These are phyloP conservation scores for Malus asiatica DNA, from an alignment of 306 rosid genomes.

Conservation along the genomic window DNA sequence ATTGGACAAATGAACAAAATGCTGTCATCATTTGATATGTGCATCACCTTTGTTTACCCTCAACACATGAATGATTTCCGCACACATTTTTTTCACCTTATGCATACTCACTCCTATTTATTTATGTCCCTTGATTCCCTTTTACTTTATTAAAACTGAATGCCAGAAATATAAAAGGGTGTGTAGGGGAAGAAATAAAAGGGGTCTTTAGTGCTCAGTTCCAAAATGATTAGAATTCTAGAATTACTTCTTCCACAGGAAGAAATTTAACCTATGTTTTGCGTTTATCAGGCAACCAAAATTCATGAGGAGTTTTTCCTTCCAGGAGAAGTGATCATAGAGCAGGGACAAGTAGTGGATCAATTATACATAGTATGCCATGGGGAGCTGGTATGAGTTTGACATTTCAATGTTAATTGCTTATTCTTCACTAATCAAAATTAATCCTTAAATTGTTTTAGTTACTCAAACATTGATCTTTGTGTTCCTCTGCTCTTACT, in stretches of 20 bases:
- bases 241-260: constrained; percentile 8
- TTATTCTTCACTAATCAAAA: not conserved
- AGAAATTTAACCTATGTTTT: not conserved
- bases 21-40: not conserved
- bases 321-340: constrained; percentile 52
- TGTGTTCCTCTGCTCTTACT: not conserved
- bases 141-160: too few relatives aligned
- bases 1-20: not conserved
- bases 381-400: constrained; percentile 50
- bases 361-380: constrained; percentile 50
- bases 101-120: too few relatives aligned
- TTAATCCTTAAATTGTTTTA: not conserved
- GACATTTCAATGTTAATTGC: not conserved
- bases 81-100: too few relatives aligned
- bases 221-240: not conserved
- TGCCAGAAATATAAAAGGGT: too few relatives aligned
- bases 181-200: too few relatives aligned
- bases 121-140: too few relatives aligned
- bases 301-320: constrained; percentile 60
- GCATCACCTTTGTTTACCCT: not conserved
- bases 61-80: not conserved
- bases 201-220: too few relatives aligned
- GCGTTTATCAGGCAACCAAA: constrained; percentile 40
- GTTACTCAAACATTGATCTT: not conserved
- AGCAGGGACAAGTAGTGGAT: constrained; percentile 44